Conservation (phyloP, 2,329 filamentous ascomycete species). For the Reticulascus tulasneorum region DNA sequence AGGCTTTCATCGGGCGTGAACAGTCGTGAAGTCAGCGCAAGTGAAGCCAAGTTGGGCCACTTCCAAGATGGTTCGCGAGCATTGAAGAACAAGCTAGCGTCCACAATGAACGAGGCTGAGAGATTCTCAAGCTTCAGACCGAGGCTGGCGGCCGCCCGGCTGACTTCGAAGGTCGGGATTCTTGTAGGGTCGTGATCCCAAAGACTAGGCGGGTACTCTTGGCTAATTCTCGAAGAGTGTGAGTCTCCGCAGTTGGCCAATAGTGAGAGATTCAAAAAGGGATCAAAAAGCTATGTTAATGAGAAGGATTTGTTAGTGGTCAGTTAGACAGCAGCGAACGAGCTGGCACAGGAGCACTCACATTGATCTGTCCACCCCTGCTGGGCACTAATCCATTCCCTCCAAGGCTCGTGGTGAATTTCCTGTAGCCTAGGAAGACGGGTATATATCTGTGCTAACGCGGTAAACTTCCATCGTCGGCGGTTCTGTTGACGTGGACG, state of each 20-base stretch:
- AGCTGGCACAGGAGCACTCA: conserved; percentile 14
- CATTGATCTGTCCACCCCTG: conserved; percentile 13
- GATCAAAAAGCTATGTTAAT: neutral
- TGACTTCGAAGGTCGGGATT: conserved; percentile 15
- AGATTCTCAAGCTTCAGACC: conserved; percentile 21
- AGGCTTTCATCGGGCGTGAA: conserved; percentile 18
- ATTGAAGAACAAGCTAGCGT: conserved; percentile 26
- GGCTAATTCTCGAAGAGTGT: conserved; percentile 28
- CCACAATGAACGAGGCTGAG: conserved; percentile 21
- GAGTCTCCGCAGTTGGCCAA: conserved; percentile 19
- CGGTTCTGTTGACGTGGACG: conserved; percentile 28
- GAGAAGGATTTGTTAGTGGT: neutral
- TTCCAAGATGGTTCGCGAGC: conserved; percentile 17
- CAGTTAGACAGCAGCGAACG: too few relatives aligned
- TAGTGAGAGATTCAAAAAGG: conserved; percentile 8
- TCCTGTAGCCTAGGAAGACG: conserved; percentile 25
- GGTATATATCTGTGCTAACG: conserved; percentile 24
- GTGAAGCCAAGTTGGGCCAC: conserved; percentile 26
- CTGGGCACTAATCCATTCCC: conserved; percentile 19
- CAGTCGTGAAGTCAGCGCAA: conserved; percentile 25
- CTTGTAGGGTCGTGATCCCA: conserved; percentile 11
- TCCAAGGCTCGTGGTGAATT: conserved; percentile 28
- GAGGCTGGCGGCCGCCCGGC: conserved; percentile 17
- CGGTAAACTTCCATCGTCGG: conserved; percentile 22
- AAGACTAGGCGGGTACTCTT: conserved; percentile 22